These are phyloP conservation scores for Pholiota microspora DNA, from an alignment of 768 basidiomycete genomes.

Conservation along the genomic window DNA sequence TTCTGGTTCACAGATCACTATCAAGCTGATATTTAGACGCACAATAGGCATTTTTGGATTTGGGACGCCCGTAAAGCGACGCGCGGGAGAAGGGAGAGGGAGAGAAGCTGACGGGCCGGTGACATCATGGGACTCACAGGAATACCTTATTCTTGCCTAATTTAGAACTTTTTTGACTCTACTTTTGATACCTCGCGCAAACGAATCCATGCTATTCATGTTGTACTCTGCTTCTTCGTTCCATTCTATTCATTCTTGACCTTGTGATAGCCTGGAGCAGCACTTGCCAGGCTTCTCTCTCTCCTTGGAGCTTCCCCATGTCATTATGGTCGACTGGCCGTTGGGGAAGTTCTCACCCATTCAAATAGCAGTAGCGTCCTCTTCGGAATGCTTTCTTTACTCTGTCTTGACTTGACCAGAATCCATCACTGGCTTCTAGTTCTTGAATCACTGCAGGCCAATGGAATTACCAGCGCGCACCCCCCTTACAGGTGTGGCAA, in stretches of 20 bases:
- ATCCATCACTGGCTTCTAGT: neutral
- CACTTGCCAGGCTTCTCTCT: neutral
- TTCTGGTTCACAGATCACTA: neutral
- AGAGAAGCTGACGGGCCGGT: slow-evolving; percentile 12
- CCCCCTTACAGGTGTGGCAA: slow-evolving; percentile 18
- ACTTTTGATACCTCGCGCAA: no score
- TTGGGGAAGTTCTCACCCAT: neutral
- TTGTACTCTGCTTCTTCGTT: slow-evolving; percentile 1
- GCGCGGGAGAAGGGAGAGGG: neutral
- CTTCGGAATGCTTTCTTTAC: neutral
- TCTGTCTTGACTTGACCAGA: neutral
- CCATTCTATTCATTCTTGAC: slow-evolving; percentile 2
- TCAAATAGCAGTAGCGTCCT: slow-evolving; percentile 6
- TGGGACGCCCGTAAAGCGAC: neutral
- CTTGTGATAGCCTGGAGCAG: slow-evolving; percentile 3
- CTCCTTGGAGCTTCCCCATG: slow-evolving; percentile 2
- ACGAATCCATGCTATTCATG: neutral
- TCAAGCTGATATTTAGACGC: neutral
- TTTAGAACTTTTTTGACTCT: neutral
- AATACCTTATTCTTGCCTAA: no score
- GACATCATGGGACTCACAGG: slow-evolving; percentile 10
- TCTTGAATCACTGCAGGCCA: no score
- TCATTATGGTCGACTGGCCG: neutral
- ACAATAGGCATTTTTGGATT: neutral
- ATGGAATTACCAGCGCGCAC: neutral